These are phyloP conservation scores for Purpureocillium takamizusanense DNA, from an alignment of 2,329 filamentous ascomycete species.

Conservation along the genomic window DNA sequence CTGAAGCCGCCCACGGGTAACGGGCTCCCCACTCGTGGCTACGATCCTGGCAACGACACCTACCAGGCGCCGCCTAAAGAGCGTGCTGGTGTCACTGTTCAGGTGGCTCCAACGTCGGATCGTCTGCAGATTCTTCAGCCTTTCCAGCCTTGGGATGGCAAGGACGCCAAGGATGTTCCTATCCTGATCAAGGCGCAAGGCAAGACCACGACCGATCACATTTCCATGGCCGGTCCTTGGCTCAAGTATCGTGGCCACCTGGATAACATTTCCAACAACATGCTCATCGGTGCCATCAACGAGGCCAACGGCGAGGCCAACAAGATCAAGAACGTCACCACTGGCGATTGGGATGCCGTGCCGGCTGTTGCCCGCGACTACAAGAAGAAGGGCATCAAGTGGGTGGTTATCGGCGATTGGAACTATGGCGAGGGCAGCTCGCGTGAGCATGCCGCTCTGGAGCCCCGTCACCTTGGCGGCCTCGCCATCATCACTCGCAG, in stretches of 20 bases:
- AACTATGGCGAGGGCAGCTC: constrained; percentile 98
- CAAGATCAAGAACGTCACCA: constrained; percentile 89
- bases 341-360: constrained; percentile 75
- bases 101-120: constrained; percentile 82
- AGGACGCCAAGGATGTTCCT: constrained; percentile 74
- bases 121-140: constrained; percentile 87
- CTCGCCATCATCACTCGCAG: constrained; percentile 92
- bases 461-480: constrained; percentile 94
- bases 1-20: constrained; percentile 71
- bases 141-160: constrained; percentile 84
- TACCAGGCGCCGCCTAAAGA: constrained; percentile 91
- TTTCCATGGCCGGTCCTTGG: constrained; percentile 95
- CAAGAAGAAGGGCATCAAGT: constrained; percentile 92
- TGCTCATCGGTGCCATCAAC: constrained; percentile 97
- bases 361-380: constrained; percentile 94
- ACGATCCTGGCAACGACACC: constrained; percentile 84
- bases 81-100: constrained; percentile 62
- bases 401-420: constrained; percentile 98
- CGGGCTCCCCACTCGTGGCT: constrained; percentile 72
- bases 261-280: constrained; percentile 99
- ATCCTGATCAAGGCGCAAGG: constrained; percentile 95
- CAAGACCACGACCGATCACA: constrained; percentile 96
- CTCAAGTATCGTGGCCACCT: constrained; percentile 98
- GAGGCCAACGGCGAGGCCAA: constrained; percentile 94
- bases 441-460: constrained; percentile 95